phyloP scores from a whole-genome alignment of 768 basidiomycete species.

The Lactarius tabidus region DNA sequence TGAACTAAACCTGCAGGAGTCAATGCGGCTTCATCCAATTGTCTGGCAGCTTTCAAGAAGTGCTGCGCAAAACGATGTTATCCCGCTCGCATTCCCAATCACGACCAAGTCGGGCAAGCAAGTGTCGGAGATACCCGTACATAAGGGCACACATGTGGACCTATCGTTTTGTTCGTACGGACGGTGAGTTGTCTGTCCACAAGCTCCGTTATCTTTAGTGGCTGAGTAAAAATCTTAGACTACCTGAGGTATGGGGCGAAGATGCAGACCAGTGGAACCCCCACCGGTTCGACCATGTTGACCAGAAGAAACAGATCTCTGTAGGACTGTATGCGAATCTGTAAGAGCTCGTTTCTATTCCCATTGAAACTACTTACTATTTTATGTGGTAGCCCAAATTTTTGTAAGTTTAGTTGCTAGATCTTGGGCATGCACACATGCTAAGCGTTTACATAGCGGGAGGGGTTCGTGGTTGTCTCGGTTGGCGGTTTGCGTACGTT shows the following conservation, averaged over 20 bases:
- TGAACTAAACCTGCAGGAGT: slow-evolving; percentile 24
- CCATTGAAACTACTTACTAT: not conserved
- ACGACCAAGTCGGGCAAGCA: slow-evolving; percentile 29
- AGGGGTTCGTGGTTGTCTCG: slow-evolving; percentile 25
- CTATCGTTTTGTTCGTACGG: slow-evolving; percentile 33
- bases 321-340: slow-evolving; percentile 27
- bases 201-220: no score
- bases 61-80: slow-evolving; percentile 33
- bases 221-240: slow-evolving; percentile 13
- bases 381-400: slow-evolving; percentile 1
- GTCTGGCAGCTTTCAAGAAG: slow-evolving; percentile 30
- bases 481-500: slow-evolving; percentile 33
- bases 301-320: slow-evolving; percentile 23
- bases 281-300: slow-evolving; percentile 27
- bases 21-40: slow-evolving; percentile 34
- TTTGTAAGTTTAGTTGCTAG: slow-evolving; percentile 2
- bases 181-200: slow-evolving; percentile 27
- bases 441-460: slow-evolving; percentile 19
- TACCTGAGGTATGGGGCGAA: slow-evolving; percentile 32
- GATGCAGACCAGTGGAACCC: slow-evolving; percentile 34
- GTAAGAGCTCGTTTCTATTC: slow-evolving; percentile 6
- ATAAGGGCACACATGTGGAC: slow-evolving; percentile 29
- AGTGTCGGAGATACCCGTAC: slow-evolving; percentile 30
- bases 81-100: slow-evolving; percentile 35
- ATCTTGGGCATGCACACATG: no score